Evolutionary conservation across 2,329 filamentous ascomycete species (phyloP).

Genomic region (Alternaria arbusti): DNA sequence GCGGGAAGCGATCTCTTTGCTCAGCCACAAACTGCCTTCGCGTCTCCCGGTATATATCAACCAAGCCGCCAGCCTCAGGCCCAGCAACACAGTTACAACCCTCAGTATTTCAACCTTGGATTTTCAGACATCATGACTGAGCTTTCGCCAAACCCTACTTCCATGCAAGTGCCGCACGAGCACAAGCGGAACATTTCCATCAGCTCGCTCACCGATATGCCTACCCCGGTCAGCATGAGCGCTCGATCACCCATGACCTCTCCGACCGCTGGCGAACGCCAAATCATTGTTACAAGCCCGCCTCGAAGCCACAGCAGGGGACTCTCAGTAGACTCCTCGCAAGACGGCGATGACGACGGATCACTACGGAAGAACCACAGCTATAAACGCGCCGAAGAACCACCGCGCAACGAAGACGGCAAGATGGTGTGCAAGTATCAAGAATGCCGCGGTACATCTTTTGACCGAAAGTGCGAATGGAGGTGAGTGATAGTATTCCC

Average conservation of each 20-base stretch:
- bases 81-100: constrained; percentile 29
- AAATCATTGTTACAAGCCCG: constrained; percentile 30
- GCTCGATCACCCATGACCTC: constrained; percentile 40
- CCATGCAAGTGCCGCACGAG: constrained; percentile 32
- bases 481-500: constrained; percentile 66
- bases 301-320: constrained; percentile 23
- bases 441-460: constrained; percentile 73
- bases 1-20: constrained; percentile 34
- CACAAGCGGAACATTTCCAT: constrained; percentile 43
- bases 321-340: constrained; percentile 39
- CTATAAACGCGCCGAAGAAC: constrained; percentile 55
- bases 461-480: constrained; percentile 89
- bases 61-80: constrained; percentile 39
- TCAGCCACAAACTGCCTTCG: constrained; percentile 44
- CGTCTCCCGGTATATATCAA: constrained; percentile 39
- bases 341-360: constrained; percentile 37
- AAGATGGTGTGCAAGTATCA: constrained; percentile 74
- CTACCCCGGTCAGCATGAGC: constrained; percentile 44
- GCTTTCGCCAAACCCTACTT: constrained; percentile 25
- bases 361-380: constrained; percentile 46
- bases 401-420: constrained; percentile 70
- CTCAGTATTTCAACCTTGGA: constrained; percentile 24
- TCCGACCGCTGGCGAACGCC: constrained; percentile 29
- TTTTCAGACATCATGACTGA: constrained; percentile 32
- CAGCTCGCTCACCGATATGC: constrained; percentile 41